Evolutionary conservation across 768 basidiomycete genomes (phyloP), one percentile per base, ranked within the genome.

Genomic region (Mycena latifolia): DNA sequence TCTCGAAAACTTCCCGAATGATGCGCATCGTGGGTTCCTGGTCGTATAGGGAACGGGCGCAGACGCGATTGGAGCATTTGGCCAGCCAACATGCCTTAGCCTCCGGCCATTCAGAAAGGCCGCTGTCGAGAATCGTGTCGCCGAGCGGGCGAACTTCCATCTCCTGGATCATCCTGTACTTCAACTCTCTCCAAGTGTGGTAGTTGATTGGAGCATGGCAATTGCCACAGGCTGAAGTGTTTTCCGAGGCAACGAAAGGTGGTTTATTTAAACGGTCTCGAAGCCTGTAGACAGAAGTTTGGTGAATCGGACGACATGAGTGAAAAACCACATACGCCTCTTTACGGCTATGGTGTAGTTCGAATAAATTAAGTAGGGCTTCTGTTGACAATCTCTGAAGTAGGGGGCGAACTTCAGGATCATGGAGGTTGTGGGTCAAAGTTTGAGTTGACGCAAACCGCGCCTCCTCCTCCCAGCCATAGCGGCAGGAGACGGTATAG

Each of bases 141-240:
- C 89, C 89, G 18, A 85, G 75, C 5, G 89, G 87, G 12, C 88
- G 82, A 10, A 71, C 66, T 65, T 91, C 89, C 77, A 91, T 85
- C 79, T 89, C 89, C 54, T 79, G 67, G 5, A 86, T 39, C 37
- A 39, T 39, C 37, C 37, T 39, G 15, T 85, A 81, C 72, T 90
- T 90, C 60, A 91, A 80, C 72, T 89, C 87, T 69, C 87, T 80
- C 89, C 89, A 90, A 8, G 87, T 86, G 56, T 84, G 81, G 73
- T 90, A 88, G 65, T 87, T 85, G 45, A 87, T 83, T 22, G 70
- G 43, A 3, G 75, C 75, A 39, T 82, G 77, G 74, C 89, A 91
- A 47, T 84, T 77, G 28, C 82, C 80, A 69, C 89, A 91, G n/a
- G 77, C 76, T n/a, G 84, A 78, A 4, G 72, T 76, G 33, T 56